Evolutionary conservation across 768 basidiomycete species (phyloP).

Genomic region (Pisolithus sp.): DNA sequence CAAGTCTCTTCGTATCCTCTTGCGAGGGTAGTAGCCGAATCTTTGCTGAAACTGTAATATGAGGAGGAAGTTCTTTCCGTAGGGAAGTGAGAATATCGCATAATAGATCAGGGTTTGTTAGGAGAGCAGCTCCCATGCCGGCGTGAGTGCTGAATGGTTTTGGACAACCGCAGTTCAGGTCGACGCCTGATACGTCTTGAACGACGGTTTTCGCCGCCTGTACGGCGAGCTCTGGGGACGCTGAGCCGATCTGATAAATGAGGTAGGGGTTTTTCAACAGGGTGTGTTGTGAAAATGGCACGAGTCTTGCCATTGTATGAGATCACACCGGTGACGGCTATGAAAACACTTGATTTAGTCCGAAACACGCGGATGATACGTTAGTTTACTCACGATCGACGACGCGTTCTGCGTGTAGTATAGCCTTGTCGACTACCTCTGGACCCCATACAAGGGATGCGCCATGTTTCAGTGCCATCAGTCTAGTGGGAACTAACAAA

Average conservation of each 20-base stretch:
- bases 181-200: conserved; percentile 88
- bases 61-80: conserved; percentile 60
- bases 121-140: conserved; percentile 95
- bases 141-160: conserved; percentile 91
- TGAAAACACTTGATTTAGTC: background rate
- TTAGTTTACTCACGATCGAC: conserved; percentile 69
- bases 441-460: conserved; percentile 95
- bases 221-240: conserved; percentile 85
- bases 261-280: conserved; percentile 90
- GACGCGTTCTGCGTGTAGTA: conserved; percentile 73
- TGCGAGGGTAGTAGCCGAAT: conserved; percentile 84
- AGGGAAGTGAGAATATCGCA: conserved; percentile 83
- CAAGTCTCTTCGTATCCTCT: conserved; percentile 85
- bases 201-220: conserved; percentile 83
- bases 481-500: conserved; percentile 68
- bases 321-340: conserved; percentile 81
- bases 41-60: conserved; percentile 89
- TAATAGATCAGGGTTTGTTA: conserved; percentile 86
- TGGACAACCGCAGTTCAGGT: conserved; percentile 97
- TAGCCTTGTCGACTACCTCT: conserved; percentile 94
- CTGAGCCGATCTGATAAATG: conserved; percentile 92
- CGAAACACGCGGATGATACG: background rate
- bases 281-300: conserved; percentile 89
- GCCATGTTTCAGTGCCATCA: conserved; percentile 87
- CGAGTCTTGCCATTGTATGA: conserved; percentile 79